Conservation (phyloP, 768 basidiomycete species). For the Grammothele lineata region DNA sequence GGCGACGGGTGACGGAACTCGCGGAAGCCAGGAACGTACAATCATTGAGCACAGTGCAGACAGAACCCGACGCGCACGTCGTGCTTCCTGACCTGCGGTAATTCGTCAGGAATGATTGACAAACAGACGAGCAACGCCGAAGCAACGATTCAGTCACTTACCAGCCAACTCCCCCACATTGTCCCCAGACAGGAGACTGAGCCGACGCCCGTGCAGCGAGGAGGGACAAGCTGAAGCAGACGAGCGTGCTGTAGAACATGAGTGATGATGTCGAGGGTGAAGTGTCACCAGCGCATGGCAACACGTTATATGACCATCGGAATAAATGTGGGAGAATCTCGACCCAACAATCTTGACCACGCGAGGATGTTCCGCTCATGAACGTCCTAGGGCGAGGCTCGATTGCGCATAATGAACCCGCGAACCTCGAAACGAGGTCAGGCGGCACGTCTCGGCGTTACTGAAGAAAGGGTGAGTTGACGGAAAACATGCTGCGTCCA, state of each 20-base stretch:
- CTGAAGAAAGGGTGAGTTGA: too few species aligned
- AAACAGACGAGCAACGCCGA: background rate
- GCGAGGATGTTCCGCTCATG: slow-evolving; percentile 13
- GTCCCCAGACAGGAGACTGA: slow-evolving; percentile 21
- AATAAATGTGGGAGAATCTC: slow-evolving; percentile 13
- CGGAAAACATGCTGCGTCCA: too few species aligned
- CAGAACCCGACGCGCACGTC: slow-evolving; percentile 18
- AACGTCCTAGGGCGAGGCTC: background rate
- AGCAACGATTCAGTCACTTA: slow-evolving; percentile 7
- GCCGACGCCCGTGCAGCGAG: slow-evolving; percentile 14
- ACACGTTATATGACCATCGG: slow-evolving; percentile 7
- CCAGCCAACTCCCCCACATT: slow-evolving; percentile 27
- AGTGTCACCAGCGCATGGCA: background rate
- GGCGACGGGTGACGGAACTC: background rate
- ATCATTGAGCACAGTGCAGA: slow-evolving; percentile 21
- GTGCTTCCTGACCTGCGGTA: slow-evolving; percentile 21
- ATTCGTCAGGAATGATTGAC: background rate
- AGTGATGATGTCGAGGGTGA: background rate
- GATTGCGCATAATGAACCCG: background rate
- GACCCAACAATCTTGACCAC: slow-evolving; percentile 1
- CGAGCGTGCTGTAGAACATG: slow-evolving; percentile 5
- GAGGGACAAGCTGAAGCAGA: slow-evolving; percentile 2
- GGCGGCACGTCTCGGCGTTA: too few species aligned
- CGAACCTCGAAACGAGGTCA: background rate
- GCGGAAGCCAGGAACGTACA: slow-evolving; percentile 11